Percentiles rank a stretch among this genome's conserved stretches.
Conservation (phyloP, 352 stramenopile genomes). For the Plasmopara viticola region DNA sequence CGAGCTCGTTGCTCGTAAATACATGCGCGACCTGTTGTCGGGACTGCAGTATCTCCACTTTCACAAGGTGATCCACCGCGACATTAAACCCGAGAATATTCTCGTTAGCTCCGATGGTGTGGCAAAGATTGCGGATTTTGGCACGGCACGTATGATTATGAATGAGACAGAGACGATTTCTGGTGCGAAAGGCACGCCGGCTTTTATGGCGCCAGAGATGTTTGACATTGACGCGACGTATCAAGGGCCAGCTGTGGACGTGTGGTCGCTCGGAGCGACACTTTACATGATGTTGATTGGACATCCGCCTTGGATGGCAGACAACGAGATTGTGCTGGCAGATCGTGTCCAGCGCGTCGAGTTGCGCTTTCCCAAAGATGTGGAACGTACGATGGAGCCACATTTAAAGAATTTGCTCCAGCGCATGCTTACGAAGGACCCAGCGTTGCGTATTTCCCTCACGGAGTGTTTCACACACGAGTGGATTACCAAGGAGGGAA, state of each 20-base stretch:
- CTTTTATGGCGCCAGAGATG: slow-evolving; percentile 91
- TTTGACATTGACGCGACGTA: slow-evolving; percentile 88
- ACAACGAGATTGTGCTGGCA: slow-evolving; percentile 85
- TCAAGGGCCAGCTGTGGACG: slow-evolving; percentile 72
- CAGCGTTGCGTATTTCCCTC: slow-evolving; percentile 68
- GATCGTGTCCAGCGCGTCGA: slow-evolving; percentile 85
- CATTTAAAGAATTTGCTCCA: slow-evolving; percentile 88
- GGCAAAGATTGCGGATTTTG: slow-evolving; percentile 89
- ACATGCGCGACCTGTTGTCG: slow-evolving; percentile 85
- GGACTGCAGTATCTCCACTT: slow-evolving; percentile 91
- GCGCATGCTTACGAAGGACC: slow-evolving; percentile 89
- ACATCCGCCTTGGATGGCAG: slow-evolving; percentile 84
- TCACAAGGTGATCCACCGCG: slow-evolving; percentile 90
- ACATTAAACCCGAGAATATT: slow-evolving; percentile 90
- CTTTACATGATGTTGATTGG: slow-evolving; percentile 91
- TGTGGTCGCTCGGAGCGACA: slow-evolving; percentile 88
- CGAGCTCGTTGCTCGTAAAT: slow-evolving; percentile 70
- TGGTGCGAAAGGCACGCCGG: slow-evolving; percentile 75
- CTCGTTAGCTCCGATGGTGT: slow-evolving; percentile 74
- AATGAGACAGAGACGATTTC: slow-evolving; percentile 84
- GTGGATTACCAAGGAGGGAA: slow-evolving; percentile 91
- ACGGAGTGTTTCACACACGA: slow-evolving; percentile 86
- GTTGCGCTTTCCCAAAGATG: slow-evolving; percentile 74
- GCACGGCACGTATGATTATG: slow-evolving; percentile 87
- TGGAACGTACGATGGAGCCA: slow-evolving; percentile 67